Evolutionary conservation across 2,329 filamentous ascomycete genomes (phyloP), one percentile per base, ranked within the genome.

Genomic region (Lecanicillium sp.): DNA sequence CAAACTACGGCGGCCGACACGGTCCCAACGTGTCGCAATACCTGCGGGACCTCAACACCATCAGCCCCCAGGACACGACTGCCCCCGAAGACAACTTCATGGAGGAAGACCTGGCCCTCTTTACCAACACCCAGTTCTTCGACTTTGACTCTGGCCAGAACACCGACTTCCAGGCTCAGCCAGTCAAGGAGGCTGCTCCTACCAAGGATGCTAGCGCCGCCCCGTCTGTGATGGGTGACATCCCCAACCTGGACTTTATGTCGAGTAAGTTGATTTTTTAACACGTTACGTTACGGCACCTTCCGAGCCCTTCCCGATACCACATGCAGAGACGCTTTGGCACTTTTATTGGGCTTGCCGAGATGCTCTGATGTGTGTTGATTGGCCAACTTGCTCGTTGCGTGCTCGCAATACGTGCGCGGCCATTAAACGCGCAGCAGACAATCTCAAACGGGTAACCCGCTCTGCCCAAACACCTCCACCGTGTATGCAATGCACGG

Each of bases 1-100:
- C 85, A 59, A 74, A 70, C 58, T 88, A 79, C 73, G 80, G 74
- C 62, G 82, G 81, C 56, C 83, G 87, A 46, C 80, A 84, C 57
- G 84, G 77, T 52, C 83, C 86, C 55, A 94, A 94, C 61, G 85
- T 95, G 64, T 88, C 87, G 56, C 83, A 88, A 56, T 94, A 92
- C 67, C 74, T 96, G 49, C 83, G 86, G 54, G 84, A 89, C 50
- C 72, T 96, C 53, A 95, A 95, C 68, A 77, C 79, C 44, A 69
- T 82, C 44, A 77, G 79, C 51, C 75, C 83, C 39, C 71, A 81
- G 44, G 74, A 69, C 37, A 50, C 49, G 42, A 52, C 69, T 19
- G 57, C 59, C 39, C 72, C 81, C 44, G 77, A 83, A 39, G 62
- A 69, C 37, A 74, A 81, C 60, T 73, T 73, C 50, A 67, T 84